phyloP scores from a whole-genome alignment of 495 filamentous ascomycete species.

The Haplographium delicatum region DNA sequence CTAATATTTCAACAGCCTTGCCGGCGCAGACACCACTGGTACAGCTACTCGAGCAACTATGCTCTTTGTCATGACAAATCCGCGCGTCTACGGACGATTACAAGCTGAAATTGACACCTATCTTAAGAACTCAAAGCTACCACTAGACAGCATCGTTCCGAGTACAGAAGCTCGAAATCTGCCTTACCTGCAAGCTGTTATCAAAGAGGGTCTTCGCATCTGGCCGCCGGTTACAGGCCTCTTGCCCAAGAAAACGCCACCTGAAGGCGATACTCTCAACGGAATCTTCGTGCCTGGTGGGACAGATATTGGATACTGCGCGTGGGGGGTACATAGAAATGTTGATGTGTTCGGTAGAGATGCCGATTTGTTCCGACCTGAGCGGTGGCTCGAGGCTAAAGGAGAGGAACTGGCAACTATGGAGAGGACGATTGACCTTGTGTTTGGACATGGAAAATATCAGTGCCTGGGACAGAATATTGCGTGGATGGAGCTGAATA shows the following conservation, averaged over 20 bases:
- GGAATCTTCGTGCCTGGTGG: constrained; percentile 47
- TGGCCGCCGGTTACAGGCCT: constrained; percentile 33
- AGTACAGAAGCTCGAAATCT: constrained; percentile 35
- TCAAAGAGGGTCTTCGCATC: constrained; percentile 46
- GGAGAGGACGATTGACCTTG: constrained; percentile 32
- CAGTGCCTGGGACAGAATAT: constrained; percentile 40
- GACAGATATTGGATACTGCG: constrained; percentile 40
- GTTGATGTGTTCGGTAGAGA: constrained; percentile 42
- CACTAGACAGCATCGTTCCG: background rate
- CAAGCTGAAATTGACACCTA: constrained; percentile 51
- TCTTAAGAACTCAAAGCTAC: constrained; percentile 28
- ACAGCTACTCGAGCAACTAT: constrained; percentile 53
- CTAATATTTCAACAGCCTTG: constrained; percentile 38
- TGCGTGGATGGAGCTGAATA: constrained; percentile 43
- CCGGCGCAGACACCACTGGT: constrained; percentile 56
- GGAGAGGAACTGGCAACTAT: constrained; percentile 32
- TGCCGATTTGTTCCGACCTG: constrained; percentile 45
- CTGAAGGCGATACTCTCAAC: constrained; percentile 42
- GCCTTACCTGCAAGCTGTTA: constrained; percentile 48
- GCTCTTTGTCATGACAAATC: constrained; percentile 44
- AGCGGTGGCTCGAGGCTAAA: constrained; percentile 47
- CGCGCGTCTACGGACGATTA: constrained; percentile 44
- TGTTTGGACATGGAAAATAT: constrained; percentile 41
- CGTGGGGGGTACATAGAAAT: constrained; percentile 29
- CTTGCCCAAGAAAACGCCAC: constrained; percentile 39